Evolutionary conservation across 176 grass and related monocot genomes (phyloP).

Genomic region (Oryza australiensis): DNA sequence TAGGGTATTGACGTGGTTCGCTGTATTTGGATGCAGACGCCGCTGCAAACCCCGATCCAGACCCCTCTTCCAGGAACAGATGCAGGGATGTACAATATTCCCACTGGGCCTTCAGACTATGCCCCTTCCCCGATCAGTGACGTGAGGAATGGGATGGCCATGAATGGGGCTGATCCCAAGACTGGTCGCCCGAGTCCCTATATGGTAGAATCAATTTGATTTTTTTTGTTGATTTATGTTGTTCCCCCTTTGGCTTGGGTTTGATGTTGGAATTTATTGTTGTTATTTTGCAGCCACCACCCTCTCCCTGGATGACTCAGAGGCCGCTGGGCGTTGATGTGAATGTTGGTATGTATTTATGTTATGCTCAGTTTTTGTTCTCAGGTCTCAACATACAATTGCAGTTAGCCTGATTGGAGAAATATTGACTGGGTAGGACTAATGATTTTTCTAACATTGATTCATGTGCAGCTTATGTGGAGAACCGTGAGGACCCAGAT

Average conservation of each 20-base stretch:
- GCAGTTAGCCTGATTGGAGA: neutral
- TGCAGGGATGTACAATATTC: conserved; percentile 79
- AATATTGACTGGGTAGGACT: conserved; percentile 18
- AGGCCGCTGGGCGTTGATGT: conserved; percentile 89
- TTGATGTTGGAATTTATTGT: conserved; percentile 16
- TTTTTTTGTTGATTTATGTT: neutral
- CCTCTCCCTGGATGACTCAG: conserved; percentile 75
- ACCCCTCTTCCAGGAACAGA: conserved; percentile 68
- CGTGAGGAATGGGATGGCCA: conserved; percentile 53
- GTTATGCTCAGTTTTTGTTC: conserved; percentile 18
- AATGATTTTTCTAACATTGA: conserved; percentile 11
- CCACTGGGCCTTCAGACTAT: conserved; percentile 80
- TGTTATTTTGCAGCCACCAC: conserved; percentile 59
- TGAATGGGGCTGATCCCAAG: conserved; percentile 62
- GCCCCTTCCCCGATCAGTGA: conserved; percentile 80
- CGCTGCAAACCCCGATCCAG: conserved; percentile 80
- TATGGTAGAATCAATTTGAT: conserved; percentile 53
- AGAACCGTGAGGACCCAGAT: conserved; percentile 74
- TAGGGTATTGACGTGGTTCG: neutral
- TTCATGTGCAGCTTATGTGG: conserved; percentile 70
- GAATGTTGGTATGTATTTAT: conserved; percentile 70
- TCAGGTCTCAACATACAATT: neutral
- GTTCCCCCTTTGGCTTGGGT: neutral
- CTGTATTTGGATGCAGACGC: conserved; percentile 53
- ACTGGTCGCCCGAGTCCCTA: conserved; percentile 63